Evolutionary conservation across 2,329 filamentous ascomycete species (phyloP).

Genomic region (Talaromyces sp.): DNA sequence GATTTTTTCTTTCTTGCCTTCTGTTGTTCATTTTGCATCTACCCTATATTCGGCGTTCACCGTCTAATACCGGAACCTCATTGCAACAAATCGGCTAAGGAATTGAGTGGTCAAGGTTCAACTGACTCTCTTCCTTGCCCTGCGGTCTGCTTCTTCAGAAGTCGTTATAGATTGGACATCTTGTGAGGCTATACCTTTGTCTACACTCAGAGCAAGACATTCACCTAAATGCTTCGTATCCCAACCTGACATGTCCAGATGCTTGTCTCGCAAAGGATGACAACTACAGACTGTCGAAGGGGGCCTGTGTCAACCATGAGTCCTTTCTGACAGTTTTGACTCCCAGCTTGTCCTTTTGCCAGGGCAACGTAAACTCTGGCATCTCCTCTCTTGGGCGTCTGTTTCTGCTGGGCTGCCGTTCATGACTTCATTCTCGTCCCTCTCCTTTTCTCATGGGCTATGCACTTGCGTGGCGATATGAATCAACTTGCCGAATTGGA

Average conservation of each 20-base stretch:
- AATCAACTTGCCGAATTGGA: conserved; percentile 5
- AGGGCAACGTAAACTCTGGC: background rate
- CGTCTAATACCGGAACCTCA: conserved; percentile 25
- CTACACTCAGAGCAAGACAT: background rate
- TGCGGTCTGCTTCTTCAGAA: background rate
- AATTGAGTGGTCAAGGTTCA: background rate
- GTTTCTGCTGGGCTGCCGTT: background rate
- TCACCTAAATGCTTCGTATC: background rate
- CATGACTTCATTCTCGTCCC: conserved; percentile 1
- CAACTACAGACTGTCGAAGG: background rate
- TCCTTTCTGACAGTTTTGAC: background rate
- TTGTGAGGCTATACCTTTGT: background rate
- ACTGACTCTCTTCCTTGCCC: background rate
- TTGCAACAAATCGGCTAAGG: background rate
- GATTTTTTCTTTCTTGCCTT: conserved; percentile 24
- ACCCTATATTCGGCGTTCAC: conserved; percentile 19
- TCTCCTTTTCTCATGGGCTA: conserved; percentile 6
- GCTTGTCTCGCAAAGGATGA: background rate
- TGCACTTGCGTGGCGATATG: conserved; percentile 3
- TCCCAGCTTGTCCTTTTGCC: background rate
- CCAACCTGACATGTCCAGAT: background rate
- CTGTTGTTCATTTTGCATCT: conserved; percentile 15
- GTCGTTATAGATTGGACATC: background rate
- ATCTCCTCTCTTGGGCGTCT: background rate
- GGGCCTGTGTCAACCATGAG: background rate